Conservation (phyloP, 345 rosid genomes). For the Eucalyptus pauciflora region DNA sequence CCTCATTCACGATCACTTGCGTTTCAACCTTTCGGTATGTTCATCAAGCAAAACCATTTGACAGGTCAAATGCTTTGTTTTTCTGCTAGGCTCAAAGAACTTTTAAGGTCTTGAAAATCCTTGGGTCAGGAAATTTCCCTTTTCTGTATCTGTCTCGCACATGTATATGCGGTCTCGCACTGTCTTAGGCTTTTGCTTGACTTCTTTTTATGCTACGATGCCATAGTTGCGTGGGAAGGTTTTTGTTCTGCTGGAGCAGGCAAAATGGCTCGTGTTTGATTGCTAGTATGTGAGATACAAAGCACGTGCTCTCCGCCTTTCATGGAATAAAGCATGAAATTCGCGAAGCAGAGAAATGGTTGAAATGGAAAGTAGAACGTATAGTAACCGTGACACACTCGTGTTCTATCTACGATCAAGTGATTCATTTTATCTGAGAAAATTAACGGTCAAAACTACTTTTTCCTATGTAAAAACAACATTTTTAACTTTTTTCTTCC, state of each 20-base stretch:
- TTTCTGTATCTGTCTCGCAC: not conserved
- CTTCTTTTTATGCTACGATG: not conserved
- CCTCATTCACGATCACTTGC: not conserved
- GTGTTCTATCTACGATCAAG: not conserved
- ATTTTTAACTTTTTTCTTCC: not conserved
- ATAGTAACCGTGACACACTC: not conserved
- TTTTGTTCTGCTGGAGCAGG: not conserved
- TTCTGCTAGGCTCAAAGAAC: not conserved
- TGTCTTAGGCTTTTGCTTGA: not conserved
- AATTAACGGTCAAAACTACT: not conserved
- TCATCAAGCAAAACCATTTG: not conserved
- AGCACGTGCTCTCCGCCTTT: not conserved
- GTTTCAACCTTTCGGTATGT: not conserved
- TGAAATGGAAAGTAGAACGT: not conserved
- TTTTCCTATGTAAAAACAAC: not conserved
- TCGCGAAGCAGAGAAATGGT: not conserved
- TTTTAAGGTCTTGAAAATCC: not conserved
- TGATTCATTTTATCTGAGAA: not conserved
- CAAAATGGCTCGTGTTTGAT: not conserved
- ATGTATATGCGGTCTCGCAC: not conserved
- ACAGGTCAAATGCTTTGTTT: not conserved
- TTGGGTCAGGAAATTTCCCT: not conserved
- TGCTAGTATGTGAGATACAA: not conserved
- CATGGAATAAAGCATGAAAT: not conserved
- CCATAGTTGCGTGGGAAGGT: not conserved